A percentile compares a stretch with the other conserved stretches of the same genome.
Conservation (phyloP, 768 basidiomycete genomes). For the Pholiota molesta region DNA sequence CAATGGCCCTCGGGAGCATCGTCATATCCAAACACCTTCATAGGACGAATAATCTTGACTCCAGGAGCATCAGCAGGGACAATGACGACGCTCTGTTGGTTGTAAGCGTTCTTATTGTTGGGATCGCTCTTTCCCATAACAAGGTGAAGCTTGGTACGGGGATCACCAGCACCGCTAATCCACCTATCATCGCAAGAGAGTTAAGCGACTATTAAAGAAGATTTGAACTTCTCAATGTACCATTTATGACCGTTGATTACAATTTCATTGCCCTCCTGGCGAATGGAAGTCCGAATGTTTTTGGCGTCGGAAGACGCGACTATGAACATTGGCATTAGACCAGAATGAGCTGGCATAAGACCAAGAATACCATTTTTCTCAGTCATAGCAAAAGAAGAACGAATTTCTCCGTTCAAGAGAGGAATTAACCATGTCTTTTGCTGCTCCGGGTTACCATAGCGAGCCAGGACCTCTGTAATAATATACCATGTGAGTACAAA, state of each 20-base stretch:
- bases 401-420: slow-evolving; percentile 89
- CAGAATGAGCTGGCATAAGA: neutral
- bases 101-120: slow-evolving; percentile 70
- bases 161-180: slow-evolving; percentile 97
- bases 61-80: slow-evolving; percentile 90
- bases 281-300: slow-evolving; percentile 89
- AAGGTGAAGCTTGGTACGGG: slow-evolving; percentile 85
- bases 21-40: slow-evolving; percentile 93
- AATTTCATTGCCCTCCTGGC: slow-evolving; percentile 83
- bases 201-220: neutral
- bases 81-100: slow-evolving; percentile 92
- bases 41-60: slow-evolving; percentile 87
- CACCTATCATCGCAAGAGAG: slow-evolving; percentile 56
- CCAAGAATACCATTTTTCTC: slow-evolving; percentile 73
- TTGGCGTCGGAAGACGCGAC: slow-evolving; percentile 96
- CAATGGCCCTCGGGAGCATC: slow-evolving; percentile 97
- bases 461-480: slow-evolving; percentile 87
- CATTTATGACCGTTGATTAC: slow-evolving; percentile 98
- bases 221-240: slow-evolving; percentile 38
- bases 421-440: slow-evolving; percentile 90
- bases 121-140: slow-evolving; percentile 97
- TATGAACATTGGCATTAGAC: slow-evolving; percentile 27
- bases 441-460: slow-evolving; percentile 90
- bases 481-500: neutral
- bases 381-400: slow-evolving; percentile 97